A percentile compares a stretch with the other conserved stretches of the same genome.
These are phyloP conservation scores for Fusarium metavorans DNA, from an alignment of 2,329 filamentous ascomycete species.

Conservation along the genomic window DNA sequence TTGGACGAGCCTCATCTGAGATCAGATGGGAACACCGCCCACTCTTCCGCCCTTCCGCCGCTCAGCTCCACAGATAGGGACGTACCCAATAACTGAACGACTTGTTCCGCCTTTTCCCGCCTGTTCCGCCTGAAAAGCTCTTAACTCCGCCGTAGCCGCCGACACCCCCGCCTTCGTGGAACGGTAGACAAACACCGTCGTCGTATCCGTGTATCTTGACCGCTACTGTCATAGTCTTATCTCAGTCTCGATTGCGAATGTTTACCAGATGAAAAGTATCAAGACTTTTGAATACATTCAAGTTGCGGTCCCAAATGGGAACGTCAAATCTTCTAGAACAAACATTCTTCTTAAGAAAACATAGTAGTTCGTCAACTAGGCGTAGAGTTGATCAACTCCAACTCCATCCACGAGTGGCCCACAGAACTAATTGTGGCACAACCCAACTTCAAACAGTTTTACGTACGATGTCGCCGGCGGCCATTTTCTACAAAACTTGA, in stretches of 20 bases:
- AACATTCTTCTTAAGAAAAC: neutral
- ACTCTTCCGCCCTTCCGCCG: conserved; percentile 10
- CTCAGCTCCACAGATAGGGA: conserved; percentile 4
- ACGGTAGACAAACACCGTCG: neutral
- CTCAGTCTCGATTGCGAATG: neutral
- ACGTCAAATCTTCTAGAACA: neutral
- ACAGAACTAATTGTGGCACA: neutral
- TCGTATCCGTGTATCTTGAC: neutral
- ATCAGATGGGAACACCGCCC: neutral
- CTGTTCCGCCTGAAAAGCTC: conserved; percentile 9
- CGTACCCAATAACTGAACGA: neutral
- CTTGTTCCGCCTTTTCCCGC: conserved; percentile 25
- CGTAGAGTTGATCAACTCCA: neutral
- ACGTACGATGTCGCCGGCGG: conserved; percentile 6
- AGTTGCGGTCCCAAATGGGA: neutral
- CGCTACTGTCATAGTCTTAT: neutral
- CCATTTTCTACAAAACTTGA: neutral
- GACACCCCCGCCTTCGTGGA: neutral
- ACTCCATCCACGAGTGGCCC: neutral
- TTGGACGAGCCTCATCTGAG: neutral
- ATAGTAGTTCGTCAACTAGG: neutral
- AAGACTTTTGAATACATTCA: neutral
- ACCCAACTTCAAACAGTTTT: neutral
- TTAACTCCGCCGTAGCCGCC: conserved; percentile 14
- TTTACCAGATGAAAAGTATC: neutral